Base-by-base conservation (phyloP, 192 early-diverging fungal species). In the Entomortierella chlamydospora region DNA sequence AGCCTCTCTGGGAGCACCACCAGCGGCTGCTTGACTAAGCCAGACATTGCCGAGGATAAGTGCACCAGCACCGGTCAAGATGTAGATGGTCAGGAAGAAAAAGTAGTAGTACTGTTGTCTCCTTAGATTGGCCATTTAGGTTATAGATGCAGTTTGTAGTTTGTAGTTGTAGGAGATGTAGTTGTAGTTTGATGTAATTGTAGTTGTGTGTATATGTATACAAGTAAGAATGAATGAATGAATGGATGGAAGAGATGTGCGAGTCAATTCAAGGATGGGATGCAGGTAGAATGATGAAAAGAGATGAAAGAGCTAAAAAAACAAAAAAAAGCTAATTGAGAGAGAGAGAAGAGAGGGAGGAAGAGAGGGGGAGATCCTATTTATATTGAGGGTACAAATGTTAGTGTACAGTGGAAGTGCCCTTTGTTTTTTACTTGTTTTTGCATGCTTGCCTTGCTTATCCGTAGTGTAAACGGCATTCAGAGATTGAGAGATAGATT, bases 1-100 rank as follows among this genome's bases (percentile, higher is more conserved):
- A 22, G 76, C 76, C 18, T 79, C 76, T 66, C 76, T 70, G 4
- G 76, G 67, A 15, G 76, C 76, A 49, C 57, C 57, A 23, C 25
- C 34, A 37, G 34, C 57, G 1, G 22, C 57, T 1, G 62, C 58
- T 25, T 74, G 72, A 22, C 39, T 13, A 23, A 79, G 42, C 76
- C 76, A 79, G 2, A 60, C 49, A 6, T 66, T 79, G 41, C 61
- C 76, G 6, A 79, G 68, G 43, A 70, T 26, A 1, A 79, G 34
- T 4, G 76, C 68, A 20, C 76, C 76, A 18, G 66, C 25, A 33
- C 76, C 76, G 1, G 76, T 79, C 18, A 64, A 3, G 29, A 61
- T 70, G 51, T 79, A 79, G 17, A 79, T 15, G 57, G 37, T 8
- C 12, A 70, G 8, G 42, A 79, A 66, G 20, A 20, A 43, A 29